Conservation (phyloP, 805 yeast species). For the Metschnikowia henanensis region DNA sequence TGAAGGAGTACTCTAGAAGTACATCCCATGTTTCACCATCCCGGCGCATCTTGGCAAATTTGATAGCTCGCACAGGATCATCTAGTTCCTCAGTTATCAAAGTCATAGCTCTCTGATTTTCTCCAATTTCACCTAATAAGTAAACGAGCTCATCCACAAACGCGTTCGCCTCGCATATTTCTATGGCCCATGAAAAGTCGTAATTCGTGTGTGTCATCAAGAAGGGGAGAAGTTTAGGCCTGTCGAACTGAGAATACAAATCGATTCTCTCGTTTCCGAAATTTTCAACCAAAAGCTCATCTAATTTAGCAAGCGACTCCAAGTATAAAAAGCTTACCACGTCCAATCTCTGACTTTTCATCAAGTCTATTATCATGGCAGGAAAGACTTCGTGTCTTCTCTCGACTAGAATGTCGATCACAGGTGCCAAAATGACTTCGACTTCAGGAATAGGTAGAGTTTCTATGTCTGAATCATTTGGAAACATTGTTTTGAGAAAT, state of each 20-base stretch:
- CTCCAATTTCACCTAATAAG: conserved; percentile 80
- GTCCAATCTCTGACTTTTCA: conserved; percentile 44
- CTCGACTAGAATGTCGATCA: conserved; percentile 57
- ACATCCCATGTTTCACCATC: conserved; percentile 83
- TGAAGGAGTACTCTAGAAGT: conserved; percentile 66
- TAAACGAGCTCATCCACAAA: conserved; percentile 75
- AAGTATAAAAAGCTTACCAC: conserved; percentile 65
- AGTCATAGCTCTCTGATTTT: conserved; percentile 68
- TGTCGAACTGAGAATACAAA: conserved; percentile 64
- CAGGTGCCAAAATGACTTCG: conserved; percentile 37
- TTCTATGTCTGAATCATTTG: conserved; percentile 33
- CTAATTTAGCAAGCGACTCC: conserved; percentile 54
- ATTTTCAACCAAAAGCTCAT: conserved; percentile 52
- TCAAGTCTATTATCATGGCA: conserved; percentile 44
- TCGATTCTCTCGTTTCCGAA: conserved; percentile 69
- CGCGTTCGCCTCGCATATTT: conserved; percentile 53
- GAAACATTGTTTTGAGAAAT: conserved; percentile 45
- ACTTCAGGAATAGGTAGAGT: conserved; percentile 43
- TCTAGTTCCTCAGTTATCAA: conserved; percentile 74
- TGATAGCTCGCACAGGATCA: conserved; percentile 80
- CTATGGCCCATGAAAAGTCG: conserved; percentile 69
- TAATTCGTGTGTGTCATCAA: conserved; percentile 60
- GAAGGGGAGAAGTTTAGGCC: conserved; percentile 55
- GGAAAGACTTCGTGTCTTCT: conserved; percentile 69
- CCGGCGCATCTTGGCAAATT: conserved; percentile 65